phyloP scores from a whole-genome alignment of 2,329 filamentous ascomycete genomes.

The Colletotrichum gloeosporioides region DNA sequence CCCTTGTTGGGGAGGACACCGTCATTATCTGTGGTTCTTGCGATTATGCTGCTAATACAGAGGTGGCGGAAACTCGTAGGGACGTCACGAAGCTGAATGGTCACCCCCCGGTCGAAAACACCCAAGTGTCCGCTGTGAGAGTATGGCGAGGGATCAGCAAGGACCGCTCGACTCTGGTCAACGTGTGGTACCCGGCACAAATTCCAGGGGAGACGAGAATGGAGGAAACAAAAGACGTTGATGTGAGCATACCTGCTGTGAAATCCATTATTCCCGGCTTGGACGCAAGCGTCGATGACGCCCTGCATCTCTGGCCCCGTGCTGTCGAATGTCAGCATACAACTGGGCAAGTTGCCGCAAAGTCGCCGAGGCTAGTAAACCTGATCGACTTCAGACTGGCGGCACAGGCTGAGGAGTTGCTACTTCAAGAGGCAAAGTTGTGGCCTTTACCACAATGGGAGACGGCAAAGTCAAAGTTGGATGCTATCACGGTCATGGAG shows the following conservation, averaged over 20 bases:
- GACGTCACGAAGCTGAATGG: constrained; percentile 5
- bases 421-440: constrained; percentile 1
- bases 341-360: not conserved
- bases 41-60: constrained; percentile 83
- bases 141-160: constrained; percentile 70
- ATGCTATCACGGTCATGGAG: constrained; percentile 28
- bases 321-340: constrained; percentile 29
- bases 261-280: constrained; percentile 71
- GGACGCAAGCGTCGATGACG: constrained; percentile 72
- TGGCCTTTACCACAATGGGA: not conserved
- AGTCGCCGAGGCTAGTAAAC: constrained; percentile 32
- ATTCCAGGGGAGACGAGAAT: not conserved
- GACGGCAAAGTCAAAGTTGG: not conserved
- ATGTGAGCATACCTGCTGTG: constrained; percentile 62
- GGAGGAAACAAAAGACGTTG: constrained; percentile 24
- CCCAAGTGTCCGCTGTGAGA: constrained; percentile 29
- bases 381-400: constrained; percentile 38
- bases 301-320: constrained; percentile 56
- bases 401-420: constrained; percentile 27
- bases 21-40: constrained; percentile 79
- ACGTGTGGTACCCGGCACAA: constrained; percentile 66
- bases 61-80: constrained; percentile 66
- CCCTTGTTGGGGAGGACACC: constrained; percentile 81
- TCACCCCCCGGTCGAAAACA: constrained; percentile 22
- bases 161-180: constrained; percentile 71